A percentile compares a stretch with the other conserved stretches of the same genome.
Evolutionary conservation across 441 rosid genomes (phyloP).

Genomic region (Macaranga tanarius): DNA sequence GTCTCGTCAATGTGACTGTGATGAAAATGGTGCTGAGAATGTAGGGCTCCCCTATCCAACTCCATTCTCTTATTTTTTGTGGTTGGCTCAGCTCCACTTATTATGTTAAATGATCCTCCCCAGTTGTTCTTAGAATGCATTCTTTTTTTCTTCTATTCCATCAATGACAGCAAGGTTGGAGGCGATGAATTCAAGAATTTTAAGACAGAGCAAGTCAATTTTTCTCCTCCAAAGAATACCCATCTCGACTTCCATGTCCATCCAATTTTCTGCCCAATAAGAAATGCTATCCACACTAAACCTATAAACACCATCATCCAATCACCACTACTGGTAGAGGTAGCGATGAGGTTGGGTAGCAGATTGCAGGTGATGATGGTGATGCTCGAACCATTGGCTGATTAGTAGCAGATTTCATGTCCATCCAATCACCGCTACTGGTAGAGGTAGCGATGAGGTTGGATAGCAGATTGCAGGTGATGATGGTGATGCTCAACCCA

Average conservation of each 20-base stretch:
- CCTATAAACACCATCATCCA: slow-evolving; percentile 32
- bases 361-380: no score
- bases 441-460: no score
- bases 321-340: no score
- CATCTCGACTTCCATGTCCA: slow-evolving; percentile 78
- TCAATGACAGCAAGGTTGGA: no score
- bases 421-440: no score
- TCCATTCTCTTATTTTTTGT: slow-evolving; percentile 46
- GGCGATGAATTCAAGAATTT: slow-evolving; percentile 44
- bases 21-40: slow-evolving; percentile 26
- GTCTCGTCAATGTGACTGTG: slow-evolving; percentile 59
- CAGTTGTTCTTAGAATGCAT: slow-evolving; percentile 66
- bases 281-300: slow-evolving; percentile 51
- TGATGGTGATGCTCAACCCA: no score
- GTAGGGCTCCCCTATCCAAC: slow-evolving; percentile 61
- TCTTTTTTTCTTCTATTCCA: not conserved
- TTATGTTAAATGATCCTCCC: slow-evolving; percentile 76
- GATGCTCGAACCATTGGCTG: no score
- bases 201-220: slow-evolving; percentile 27
- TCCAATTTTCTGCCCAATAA: slow-evolving; percentile 55
- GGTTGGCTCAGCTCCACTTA: slow-evolving; percentile 24
- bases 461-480: no score
- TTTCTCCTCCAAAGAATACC: slow-evolving; percentile 32
- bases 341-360: no score
- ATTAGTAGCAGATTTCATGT: no score